Evolutionary conservation across 1,139 yeast species (phyloP).

Genomic region (Yamadazyma spencermartinsiae): DNA sequence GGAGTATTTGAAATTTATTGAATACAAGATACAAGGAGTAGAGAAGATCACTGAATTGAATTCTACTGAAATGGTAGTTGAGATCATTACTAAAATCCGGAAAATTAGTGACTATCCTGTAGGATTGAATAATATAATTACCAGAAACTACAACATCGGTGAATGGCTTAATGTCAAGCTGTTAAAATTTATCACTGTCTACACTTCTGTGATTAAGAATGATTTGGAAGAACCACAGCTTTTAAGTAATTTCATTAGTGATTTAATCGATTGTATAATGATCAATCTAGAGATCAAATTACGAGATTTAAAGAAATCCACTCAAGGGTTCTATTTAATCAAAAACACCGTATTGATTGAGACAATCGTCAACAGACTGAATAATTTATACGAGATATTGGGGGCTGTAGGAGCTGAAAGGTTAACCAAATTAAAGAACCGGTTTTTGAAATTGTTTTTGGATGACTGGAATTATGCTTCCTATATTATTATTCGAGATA

Average conservation of each 20-base stretch:
- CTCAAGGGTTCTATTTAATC: conserved; percentile 69
- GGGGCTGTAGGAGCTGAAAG: conserved; percentile 69
- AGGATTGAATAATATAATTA: conserved; percentile 55
- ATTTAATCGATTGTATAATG: conserved; percentile 71
- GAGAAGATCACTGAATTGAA: conserved; percentile 56
- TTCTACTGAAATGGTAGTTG: conserved; percentile 70
- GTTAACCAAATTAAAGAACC: conserved; percentile 66
- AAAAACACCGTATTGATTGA: conserved; percentile 76
- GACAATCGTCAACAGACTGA: conserved; percentile 65
- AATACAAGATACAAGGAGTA: conserved; percentile 45
- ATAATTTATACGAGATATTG: conserved; percentile 50
- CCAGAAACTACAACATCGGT: conserved; percentile 49
- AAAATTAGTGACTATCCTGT: conserved; percentile 63
- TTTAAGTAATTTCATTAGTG: conserved; percentile 66
- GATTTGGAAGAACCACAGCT: conserved; percentile 37
- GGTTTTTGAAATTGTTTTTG: conserved; percentile 73
- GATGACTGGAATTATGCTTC: conserved; percentile 87
- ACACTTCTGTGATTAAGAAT: conserved; percentile 47
- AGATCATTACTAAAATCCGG: conserved; percentile 60
- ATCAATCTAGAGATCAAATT: conserved; percentile 58
- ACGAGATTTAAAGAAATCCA: conserved; percentile 49
- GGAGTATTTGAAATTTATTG: conserved; percentile 59
- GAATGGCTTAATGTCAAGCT: conserved; percentile 68
- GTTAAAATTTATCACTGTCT: conserved; percentile 50
- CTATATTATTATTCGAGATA: conserved; percentile 66